These are phyloP conservation scores for Cynanchum wilfordii DNA, from an alignment of 257 asterid genomes.

Conservation along the genomic window DNA sequence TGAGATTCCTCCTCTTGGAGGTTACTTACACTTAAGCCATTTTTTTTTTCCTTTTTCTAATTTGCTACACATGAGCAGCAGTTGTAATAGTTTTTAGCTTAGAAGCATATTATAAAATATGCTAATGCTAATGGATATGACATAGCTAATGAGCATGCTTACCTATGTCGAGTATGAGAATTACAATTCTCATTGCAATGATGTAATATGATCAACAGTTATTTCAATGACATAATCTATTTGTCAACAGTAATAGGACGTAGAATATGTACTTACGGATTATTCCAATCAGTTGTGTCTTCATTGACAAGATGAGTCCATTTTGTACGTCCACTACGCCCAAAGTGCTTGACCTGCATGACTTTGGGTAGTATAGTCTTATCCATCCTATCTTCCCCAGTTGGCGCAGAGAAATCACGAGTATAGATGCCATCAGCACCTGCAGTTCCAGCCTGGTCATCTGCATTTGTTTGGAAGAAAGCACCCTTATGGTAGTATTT, in stretches of 20 bases:
- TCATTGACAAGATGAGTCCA: constrained; percentile 96
- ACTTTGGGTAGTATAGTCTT: constrained; percentile 83
- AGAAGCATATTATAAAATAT: not conserved
- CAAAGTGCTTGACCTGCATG: constrained; percentile 98
- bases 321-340: constrained; percentile 95
- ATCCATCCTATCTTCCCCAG: constrained; percentile 93
- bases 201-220: not conserved
- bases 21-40: not conserved
- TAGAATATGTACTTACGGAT: constrained; percentile 59
- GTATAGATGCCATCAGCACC: constrained; percentile 46
- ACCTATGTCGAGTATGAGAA: not conserved
- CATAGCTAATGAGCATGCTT: not conserved
- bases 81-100: not conserved
- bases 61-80: not conserved
- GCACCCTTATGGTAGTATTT: constrained; percentile 96
- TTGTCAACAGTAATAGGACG: not conserved
- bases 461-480: constrained; percentile 75
- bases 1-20: not conserved
- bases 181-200: not conserved
- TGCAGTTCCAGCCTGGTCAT: constrained; percentile 73
- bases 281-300: constrained; percentile 97
- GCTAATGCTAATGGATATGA: not conserved
- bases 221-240: not conserved
- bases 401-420: constrained; percentile 88
- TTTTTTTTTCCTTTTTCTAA: not conserved